Conservation (phyloP, 1,284 basidiomycete species). For the Cutaneotrichosporon mucoides region DNA sequence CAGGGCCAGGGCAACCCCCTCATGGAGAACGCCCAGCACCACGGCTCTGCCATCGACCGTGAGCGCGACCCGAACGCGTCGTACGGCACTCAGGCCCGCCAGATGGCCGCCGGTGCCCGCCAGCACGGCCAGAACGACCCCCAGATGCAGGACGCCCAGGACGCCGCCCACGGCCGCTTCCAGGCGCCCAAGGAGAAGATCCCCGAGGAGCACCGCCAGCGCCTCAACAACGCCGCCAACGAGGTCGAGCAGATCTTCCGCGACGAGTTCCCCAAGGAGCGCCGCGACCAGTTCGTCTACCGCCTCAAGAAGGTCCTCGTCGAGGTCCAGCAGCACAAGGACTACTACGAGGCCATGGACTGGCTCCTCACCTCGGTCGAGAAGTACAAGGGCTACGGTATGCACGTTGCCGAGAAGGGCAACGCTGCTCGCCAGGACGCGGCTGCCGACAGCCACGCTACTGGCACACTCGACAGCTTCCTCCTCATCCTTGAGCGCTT, state of each 20-base stretch:
- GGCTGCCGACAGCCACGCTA: slow-evolving; percentile 28
- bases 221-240: slow-evolving; percentile 1
- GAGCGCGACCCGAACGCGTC: slow-evolving; percentile 50
- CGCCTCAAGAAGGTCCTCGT: slow-evolving; percentile 61
- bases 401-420: slow-evolving; percentile 49
- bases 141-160: slow-evolving; percentile 53
- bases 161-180: slow-evolving; percentile 47
- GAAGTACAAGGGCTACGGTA: slow-evolving; percentile 60
- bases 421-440: slow-evolving; percentile 55
- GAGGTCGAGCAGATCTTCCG: slow-evolving; percentile 2
- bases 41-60: slow-evolving; percentile 53
- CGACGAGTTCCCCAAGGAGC: slow-evolving; percentile 70
- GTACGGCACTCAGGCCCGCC: slow-evolving; percentile 38
- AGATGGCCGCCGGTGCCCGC: slow-evolving; percentile 38
- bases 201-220: slow-evolving; percentile 42
- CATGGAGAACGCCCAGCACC: slow-evolving; percentile 50
- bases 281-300: slow-evolving; percentile 58
- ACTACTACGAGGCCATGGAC: slow-evolving; percentile 76
- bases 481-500: slow-evolving; percentile 84
- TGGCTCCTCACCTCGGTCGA: slow-evolving; percentile 71
- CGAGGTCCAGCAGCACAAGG: slow-evolving; percentile 87
- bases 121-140: slow-evolving; percentile 52
- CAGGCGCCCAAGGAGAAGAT: slow-evolving; percentile 56
- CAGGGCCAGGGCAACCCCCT: slow-evolving; percentile 50
- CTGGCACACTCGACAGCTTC: slow-evolving; percentile 54